Conservation (phyloP, 768 basidiomycete species). For the Naganishia vaughanmartiniae region DNA sequence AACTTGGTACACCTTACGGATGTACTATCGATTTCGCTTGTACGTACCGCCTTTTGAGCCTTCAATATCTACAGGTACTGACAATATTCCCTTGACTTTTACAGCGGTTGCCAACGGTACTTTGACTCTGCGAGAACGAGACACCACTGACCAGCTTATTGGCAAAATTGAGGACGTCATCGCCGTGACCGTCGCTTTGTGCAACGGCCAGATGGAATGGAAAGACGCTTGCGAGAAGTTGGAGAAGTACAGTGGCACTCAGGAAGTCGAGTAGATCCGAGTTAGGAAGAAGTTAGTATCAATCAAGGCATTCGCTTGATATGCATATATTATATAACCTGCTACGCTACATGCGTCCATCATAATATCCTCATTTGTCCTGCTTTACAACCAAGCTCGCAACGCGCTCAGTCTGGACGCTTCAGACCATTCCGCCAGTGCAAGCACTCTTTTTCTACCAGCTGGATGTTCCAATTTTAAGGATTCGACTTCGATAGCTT, state of each 20-base stretch:
- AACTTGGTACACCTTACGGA: slow-evolving; percentile 95
- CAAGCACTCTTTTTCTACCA: not conserved
- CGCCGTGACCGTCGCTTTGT: slow-evolving; percentile 71
- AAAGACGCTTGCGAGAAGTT: slow-evolving; percentile 66
- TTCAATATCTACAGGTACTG: too few species aligned
- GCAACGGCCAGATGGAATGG: slow-evolving; percentile 75
- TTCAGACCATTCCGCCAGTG: not conserved
- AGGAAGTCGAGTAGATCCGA: slow-evolving; percentile 60
- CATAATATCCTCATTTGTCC: not conserved
- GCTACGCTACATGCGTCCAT: not conserved
- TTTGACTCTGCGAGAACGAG: slow-evolving; percentile 91
- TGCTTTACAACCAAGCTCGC: slow-evolving; percentile 8
- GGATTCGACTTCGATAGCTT: not conserved
- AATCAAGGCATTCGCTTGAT: not conserved
- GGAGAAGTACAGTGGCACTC: slow-evolving; percentile 80
- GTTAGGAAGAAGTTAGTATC: not conserved
- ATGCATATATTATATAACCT: not conserved
- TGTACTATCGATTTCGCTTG: slow-evolving; percentile 94
- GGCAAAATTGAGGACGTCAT: slow-evolving; percentile 87
- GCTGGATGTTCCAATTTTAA: not conserved
- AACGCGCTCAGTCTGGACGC: slow-evolving; percentile 7
- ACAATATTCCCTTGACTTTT: not conserved
- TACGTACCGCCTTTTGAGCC: slow-evolving; percentile 51
- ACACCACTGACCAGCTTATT: slow-evolving; percentile 89
- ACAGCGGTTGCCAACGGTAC: slow-evolving; percentile 86